phyloP scores from a whole-genome alignment of 192 early-diverging fungal species.

The Spinellus fusiger region DNA sequence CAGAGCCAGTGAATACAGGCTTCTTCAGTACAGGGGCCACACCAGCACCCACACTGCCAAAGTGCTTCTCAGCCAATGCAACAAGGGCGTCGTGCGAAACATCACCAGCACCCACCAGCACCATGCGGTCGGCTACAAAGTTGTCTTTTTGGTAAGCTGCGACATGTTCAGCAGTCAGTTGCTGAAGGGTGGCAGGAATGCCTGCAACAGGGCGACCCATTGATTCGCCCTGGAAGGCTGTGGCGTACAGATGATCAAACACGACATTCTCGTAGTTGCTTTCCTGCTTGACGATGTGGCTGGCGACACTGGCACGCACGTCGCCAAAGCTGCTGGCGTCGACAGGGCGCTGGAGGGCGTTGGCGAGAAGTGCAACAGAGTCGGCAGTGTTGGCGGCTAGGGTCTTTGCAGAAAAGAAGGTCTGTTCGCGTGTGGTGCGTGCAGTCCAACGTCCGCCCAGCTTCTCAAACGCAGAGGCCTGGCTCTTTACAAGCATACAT shows the following conservation, averaged over 20 bases:
- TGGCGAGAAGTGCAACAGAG: conserved; percentile 84
- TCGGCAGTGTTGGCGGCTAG: conserved; percentile 71
- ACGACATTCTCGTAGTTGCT: conserved; percentile 96
- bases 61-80: conserved; percentile 87
- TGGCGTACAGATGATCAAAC: conserved; percentile 95
- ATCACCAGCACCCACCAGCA: conserved; percentile 87
- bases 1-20: conserved; percentile 87
- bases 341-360: conserved; percentile 87
- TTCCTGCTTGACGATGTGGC: conserved; percentile 82
- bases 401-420: conserved; percentile 93
- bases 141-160: conserved; percentile 82
- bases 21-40: conserved; percentile 26
- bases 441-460: conserved; percentile 95
- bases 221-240: conserved; percentile 83
- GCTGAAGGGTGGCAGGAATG: conserved; percentile 86
- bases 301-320: conserved; percentile 90
- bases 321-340: conserved; percentile 78
- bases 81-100: conserved; percentile 91
- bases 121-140: conserved; percentile 95
- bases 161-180: conserved; percentile 79
- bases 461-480: conserved; percentile 73
- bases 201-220: conserved; percentile 91
- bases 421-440: conserved; percentile 96
- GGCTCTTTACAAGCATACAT: not conserved
- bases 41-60: conserved; percentile 55